Conservation (phyloP, 352 stramenopile species). For the Phytophthora megakarya region DNA sequence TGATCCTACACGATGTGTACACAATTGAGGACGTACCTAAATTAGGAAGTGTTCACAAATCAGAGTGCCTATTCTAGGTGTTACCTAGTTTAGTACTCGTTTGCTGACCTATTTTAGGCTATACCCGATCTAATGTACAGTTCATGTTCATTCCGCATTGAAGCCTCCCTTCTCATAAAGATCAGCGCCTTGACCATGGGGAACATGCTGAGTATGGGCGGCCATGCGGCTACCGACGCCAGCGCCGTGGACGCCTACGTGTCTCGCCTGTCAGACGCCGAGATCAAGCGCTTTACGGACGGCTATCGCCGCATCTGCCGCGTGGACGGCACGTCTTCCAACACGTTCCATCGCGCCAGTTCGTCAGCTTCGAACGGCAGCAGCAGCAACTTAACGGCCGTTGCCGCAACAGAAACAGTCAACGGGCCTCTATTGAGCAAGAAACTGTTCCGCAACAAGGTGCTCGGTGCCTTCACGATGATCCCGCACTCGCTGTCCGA, state of each 20-base stretch:
- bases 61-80: too few relatives aligned
- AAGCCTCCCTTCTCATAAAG: conserved; percentile 23
- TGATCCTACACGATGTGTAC: neutral
- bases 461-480: conserved; percentile 77
- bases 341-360: conserved; percentile 18
- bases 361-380: conserved; percentile 25
- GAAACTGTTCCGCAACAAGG: conserved; percentile 81
- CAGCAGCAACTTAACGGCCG: conserved; percentile 22
- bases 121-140: neutral
- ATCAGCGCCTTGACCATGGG: conserved; percentile 49
- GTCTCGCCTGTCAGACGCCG: conserved; percentile 53
- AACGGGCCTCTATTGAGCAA: conserved; percentile 49
- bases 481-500: conserved; percentile 85
- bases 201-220: conserved; percentile 69
- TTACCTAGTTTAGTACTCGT: too few relatives aligned
- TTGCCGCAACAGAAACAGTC: conserved; percentile 2
- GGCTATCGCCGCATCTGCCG: conserved; percentile 76
- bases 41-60: neutral
- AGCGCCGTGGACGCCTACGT: conserved; percentile 49
- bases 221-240: conserved; percentile 11
- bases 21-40: neutral
- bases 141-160: conserved; percentile 25
- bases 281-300: conserved; percentile 75
- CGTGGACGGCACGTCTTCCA: conserved; percentile 34
- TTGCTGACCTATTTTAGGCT: too few relatives aligned